phyloP scores from a whole-genome alignment of 805 yeast species.

The Saccharomycopsis oosterbeekiorum region DNA sequence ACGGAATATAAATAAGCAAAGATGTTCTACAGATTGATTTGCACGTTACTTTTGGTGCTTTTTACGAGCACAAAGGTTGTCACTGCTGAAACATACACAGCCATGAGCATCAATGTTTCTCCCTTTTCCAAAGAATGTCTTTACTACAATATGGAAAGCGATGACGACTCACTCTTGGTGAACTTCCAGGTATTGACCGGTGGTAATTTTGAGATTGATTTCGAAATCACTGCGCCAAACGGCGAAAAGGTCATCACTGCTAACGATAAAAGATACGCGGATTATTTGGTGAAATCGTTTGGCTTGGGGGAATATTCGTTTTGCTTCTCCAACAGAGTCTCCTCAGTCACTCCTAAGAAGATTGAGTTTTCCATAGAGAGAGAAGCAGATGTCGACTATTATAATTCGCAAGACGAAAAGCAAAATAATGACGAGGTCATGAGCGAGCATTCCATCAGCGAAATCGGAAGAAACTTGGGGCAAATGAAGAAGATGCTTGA shows the following conservation, averaged over 20 bases:
- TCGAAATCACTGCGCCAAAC: slow-evolving; percentile 46
- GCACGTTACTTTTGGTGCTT: not conserved
- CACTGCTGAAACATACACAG: slow-evolving; percentile 24
- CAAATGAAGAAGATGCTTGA: slow-evolving; percentile 55
- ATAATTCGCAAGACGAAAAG: slow-evolving; percentile 24
- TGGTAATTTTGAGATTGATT: slow-evolving; percentile 60
- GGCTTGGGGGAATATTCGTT: slow-evolving; percentile 54
- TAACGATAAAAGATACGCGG: slow-evolving; percentile 54
- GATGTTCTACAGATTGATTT: not conserved
- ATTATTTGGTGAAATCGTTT: slow-evolving; percentile 47
- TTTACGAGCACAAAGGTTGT: not conserved
- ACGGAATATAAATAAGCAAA: not conserved
- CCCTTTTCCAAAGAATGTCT: slow-evolving; percentile 37
- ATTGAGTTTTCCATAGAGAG: slow-evolving; percentile 51
- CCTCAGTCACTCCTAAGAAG: slow-evolving; percentile 51
- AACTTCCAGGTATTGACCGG: slow-evolving; percentile 43
- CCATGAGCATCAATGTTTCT: slow-evolving; percentile 29
- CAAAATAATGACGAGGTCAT: slow-evolving; percentile 40
- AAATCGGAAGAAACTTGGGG: slow-evolving; percentile 49
- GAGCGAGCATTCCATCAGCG: slow-evolving; percentile 45
- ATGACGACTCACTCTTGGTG: slow-evolving; percentile 27
- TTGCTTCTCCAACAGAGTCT: slow-evolving; percentile 56
- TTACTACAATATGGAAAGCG: slow-evolving; percentile 28
- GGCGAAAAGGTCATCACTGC: slow-evolving; percentile 40
- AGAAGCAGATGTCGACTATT: slow-evolving; percentile 31